These are phyloP conservation scores for Tulasnella sp. DNA, from an alignment of 768 basidiomycete species.

Conservation along the genomic window DNA sequence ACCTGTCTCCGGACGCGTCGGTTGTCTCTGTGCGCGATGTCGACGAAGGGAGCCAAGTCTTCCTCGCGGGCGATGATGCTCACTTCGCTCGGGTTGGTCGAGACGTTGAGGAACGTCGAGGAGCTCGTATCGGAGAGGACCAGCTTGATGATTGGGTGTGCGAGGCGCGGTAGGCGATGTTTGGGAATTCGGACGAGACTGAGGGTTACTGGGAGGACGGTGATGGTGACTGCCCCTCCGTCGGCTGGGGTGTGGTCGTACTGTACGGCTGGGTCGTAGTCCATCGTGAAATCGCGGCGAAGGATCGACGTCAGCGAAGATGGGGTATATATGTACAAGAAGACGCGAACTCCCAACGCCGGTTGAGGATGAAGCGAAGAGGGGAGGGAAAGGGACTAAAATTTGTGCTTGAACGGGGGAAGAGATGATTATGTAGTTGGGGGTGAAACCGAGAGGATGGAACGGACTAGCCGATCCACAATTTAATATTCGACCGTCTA, in stretches of 20 bases:
- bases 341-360: not conserved
- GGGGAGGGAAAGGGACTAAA: not conserved
- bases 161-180: slow-evolving; percentile 44
- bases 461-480: not conserved
- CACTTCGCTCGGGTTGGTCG: slow-evolving; percentile 73
- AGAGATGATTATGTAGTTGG: not conserved
- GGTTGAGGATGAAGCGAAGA: not conserved
- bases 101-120: slow-evolving; percentile 61
- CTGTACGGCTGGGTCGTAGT: not conserved
- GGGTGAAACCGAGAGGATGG: not conserved
- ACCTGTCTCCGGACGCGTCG: slow-evolving; percentile 28
- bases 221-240: slow-evolving; percentile 35
- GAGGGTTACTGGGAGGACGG: slow-evolving; percentile 59
- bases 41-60: slow-evolving; percentile 19
- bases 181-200: slow-evolving; percentile 67
- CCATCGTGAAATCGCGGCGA: not conserved
- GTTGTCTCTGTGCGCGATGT: slow-evolving; percentile 52
- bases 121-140: slow-evolving; percentile 43
- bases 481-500: not conserved
- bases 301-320: not conserved
- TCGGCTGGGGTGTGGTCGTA: not conserved
- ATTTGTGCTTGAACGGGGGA: not conserved
- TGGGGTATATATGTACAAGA: not conserved
- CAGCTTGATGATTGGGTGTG: slow-evolving; percentile 52
- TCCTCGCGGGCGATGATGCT: slow-evolving; percentile 18